A percentile compares a stretch with the other conserved stretches of the same genome.
phyloP scores from a whole-genome alignment of 768 basidiomycete species.

The Cystofilobasidium bisporidii region DNA sequence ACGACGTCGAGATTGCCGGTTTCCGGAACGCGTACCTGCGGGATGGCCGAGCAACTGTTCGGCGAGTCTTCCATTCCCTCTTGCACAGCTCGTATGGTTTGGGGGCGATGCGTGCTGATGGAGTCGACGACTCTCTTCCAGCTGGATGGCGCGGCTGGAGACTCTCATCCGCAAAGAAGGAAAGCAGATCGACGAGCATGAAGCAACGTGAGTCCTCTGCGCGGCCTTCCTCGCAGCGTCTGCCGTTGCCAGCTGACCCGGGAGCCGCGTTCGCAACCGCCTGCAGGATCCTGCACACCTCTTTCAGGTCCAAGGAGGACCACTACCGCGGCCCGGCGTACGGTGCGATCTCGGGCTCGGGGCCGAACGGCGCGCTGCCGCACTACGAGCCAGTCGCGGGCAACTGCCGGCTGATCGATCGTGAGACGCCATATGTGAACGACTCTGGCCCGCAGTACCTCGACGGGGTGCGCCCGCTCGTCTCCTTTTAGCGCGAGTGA shows the following conservation, averaged over 20 bases:
- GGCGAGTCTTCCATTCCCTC: not conserved
- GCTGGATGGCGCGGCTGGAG: slow-evolving; percentile 86
- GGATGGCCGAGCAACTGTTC: slow-evolving; percentile 63
- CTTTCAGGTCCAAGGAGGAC: slow-evolving; percentile 34
- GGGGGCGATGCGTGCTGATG: no score
- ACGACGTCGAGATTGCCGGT: slow-evolving; percentile 71
- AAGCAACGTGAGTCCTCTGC: slow-evolving; percentile 54
- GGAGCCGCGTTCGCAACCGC: no score
- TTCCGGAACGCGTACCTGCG: slow-evolving; percentile 73
- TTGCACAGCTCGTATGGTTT: not conserved
- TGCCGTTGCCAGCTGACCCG: no score
- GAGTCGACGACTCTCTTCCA: not conserved
- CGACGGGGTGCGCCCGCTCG: slow-evolving; percentile 23
- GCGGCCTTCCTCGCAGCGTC: no score
- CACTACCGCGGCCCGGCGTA: slow-evolving; percentile 30
- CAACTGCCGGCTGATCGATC: slow-evolving; percentile 62
- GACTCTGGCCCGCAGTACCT: slow-evolving; percentile 65
- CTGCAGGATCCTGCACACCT: slow-evolving; percentile 53
- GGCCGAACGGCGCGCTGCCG: slow-evolving; percentile 84
- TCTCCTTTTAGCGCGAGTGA: not conserved
- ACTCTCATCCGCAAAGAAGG: slow-evolving; percentile 62
- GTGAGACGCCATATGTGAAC: slow-evolving; percentile 71
- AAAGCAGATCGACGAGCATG: slow-evolving; percentile 73
- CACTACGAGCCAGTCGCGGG: slow-evolving; percentile 75
- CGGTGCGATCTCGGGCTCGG: slow-evolving; percentile 63